phyloP scores from a whole-genome alignment of 2,329 filamentous ascomycete genomes.

The Scytalidium lignicola region DNA sequence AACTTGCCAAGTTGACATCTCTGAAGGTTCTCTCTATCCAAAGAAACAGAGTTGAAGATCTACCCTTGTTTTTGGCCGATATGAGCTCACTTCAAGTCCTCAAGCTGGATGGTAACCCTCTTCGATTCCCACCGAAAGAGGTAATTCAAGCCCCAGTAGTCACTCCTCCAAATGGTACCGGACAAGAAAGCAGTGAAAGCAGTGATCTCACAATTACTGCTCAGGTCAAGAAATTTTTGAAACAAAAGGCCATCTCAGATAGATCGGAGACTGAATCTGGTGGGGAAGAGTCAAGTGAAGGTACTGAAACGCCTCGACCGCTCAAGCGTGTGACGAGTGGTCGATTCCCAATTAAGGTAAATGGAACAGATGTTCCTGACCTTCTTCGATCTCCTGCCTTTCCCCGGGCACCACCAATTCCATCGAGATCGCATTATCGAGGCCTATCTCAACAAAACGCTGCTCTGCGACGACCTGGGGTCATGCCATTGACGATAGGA shows the following conservation, averaged over 20 bases:
- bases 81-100: slow-evolving; percentile 86
- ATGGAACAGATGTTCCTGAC: slow-evolving; percentile 64
- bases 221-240: slow-evolving; percentile 57
- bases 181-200: slow-evolving; percentile 58
- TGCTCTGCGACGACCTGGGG: slow-evolving; percentile 60
- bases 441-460: slow-evolving; percentile 63
- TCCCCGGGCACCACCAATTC: slow-evolving; percentile 69
- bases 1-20: slow-evolving; percentile 75
- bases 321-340: slow-evolving; percentile 59
- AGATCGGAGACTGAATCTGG: slow-evolving; percentile 51
- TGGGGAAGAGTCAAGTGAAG: slow-evolving; percentile 64
- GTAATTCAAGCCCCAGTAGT: slow-evolving; percentile 55
- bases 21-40: slow-evolving; percentile 85
- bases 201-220: slow-evolving; percentile 55
- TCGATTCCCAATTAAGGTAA: slow-evolving; percentile 66
- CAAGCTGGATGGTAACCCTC: slow-evolving; percentile 83
- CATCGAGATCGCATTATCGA: slow-evolving; percentile 74
- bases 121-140: slow-evolving; percentile 72
- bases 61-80: slow-evolving; percentile 80
- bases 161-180: slow-evolving; percentile 50
- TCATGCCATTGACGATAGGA: slow-evolving; percentile 66
- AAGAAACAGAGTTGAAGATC: slow-evolving; percentile 78
- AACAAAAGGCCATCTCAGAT: slow-evolving; percentile 41
- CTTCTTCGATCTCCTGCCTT: slow-evolving; percentile 62
- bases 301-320: slow-evolving; percentile 71